Base-by-base conservation (phyloP, 2,329 filamentous ascomycete species). In the Trichoderma breve region DNA sequence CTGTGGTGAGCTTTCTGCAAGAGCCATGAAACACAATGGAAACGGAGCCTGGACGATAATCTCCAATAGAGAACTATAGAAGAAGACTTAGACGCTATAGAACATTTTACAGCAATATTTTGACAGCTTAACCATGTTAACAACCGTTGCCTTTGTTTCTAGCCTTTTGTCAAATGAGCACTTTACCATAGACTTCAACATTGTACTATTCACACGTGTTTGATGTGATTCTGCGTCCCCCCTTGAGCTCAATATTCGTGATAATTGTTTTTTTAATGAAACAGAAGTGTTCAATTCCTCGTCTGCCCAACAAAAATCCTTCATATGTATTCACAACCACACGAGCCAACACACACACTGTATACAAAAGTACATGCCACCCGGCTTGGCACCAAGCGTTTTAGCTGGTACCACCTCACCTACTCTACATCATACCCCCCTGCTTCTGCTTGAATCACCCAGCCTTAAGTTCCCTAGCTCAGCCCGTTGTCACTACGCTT, bases 391-490 rank as follows among this genome's bases (percentile, higher is more conserved):
- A 60, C 30, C 57, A 34, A 32, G 24, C 28, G 57, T 21, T n/a
- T 60, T 60, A 60, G 57, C 4, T 32, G 32, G 57, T 60, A 34
- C 55, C 55, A 58, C 58, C 58, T 30, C 28, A 28, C 39, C 34
- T 61, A 61, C 34, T 43, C n/a, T 61, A 36, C 60, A 62, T 62
- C 60, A 62, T 30, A 51, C 65, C 55, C 53, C 65, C 47, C 47
- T 53, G 47, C 47, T 53, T 53, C 28, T 60, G 55, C 51, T 61
- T 60, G 65, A 69, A 61, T 61, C 57, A 69, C 34, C 55, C 65
- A 69, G 53, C 65, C 39, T 53, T 61, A 61, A 70, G 55, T 61
- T 51, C 67, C 36, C 24, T 70, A 70, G 67, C 67, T 70, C 67
- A 70, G 67, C 57, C 57, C 57, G 67, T 61, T 62, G 67, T 69